Conservation (phyloP, 768 basidiomycete genomes). For the Xanthoconium stramineum region DNA sequence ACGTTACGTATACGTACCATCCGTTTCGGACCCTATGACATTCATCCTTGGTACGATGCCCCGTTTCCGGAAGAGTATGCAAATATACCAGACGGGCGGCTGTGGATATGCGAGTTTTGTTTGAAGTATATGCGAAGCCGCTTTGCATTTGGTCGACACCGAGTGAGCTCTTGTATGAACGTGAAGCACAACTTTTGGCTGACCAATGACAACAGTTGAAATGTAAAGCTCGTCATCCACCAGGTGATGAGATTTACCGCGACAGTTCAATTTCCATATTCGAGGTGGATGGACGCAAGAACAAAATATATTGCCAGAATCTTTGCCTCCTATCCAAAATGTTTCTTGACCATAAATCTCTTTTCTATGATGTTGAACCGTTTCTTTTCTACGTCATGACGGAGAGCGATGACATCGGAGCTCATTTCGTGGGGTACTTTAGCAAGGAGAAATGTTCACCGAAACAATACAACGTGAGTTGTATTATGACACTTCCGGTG, state of each 20-base stretch:
- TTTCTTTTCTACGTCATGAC: conserved; percentile 99
- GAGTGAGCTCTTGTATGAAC: conserved; percentile 48
- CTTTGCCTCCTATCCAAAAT: conserved; percentile 96
- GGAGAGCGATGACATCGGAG: conserved; percentile 83
- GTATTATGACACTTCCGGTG: conserved; percentile 98
- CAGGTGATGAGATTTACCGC: conserved; percentile 97
- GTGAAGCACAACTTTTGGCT: conserved; percentile 2
- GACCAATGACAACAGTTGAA: conserved; percentile 62
- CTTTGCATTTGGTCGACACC: conserved; percentile 82
- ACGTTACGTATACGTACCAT: conserved; percentile 78
- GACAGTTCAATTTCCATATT: conserved; percentile 88
- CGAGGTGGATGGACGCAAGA: conserved; percentile 97
- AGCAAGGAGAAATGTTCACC: conserved; percentile 97
- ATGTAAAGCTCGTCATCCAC: conserved; percentile 92
- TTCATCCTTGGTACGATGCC: conserved; percentile 98
- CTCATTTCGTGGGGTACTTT: conserved; percentile 97
- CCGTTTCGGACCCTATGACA: conserved; percentile 87
- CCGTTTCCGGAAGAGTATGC: conserved; percentile 98
- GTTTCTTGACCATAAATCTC: conserved; percentile 98
- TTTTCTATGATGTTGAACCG: conserved; percentile 99
- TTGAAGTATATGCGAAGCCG: conserved; percentile 96
- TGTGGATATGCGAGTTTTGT: conserved; percentile 99
- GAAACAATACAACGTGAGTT: conserved; percentile 96
- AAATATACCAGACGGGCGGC: conserved; percentile 81
- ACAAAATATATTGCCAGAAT: conserved; percentile 99